Evolutionary conservation across 2,329 filamentous ascomycete genomes (phyloP), one percentile per base, ranked within the genome.

Genomic region (Pseudohalonectria lignicola): DNA sequence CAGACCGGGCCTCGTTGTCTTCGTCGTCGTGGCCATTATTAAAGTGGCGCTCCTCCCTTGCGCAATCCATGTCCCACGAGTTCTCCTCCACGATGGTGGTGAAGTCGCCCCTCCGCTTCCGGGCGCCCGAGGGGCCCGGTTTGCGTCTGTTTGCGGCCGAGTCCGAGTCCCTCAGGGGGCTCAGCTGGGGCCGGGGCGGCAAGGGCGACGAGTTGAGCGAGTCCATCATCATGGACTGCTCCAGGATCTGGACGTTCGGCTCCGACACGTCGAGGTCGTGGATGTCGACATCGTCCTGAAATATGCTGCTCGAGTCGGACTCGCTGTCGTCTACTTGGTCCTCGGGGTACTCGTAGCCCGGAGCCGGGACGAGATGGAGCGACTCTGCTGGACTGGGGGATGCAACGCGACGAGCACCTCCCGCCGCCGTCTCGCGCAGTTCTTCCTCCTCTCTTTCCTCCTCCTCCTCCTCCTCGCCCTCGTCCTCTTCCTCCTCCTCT

Each of bases 101-200:
- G 43, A 66, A 68, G 11, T 66, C 61, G 6, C 60, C 61, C 2
- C 54, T 55, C 3, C 45, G 45, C 36, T 44, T 48, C 13, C 45
- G 45, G 13, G 45, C 44, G 10, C 36, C 11, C 11, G 36, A 38
- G n/a, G 36, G 20, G 9, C 23, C 36, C 10, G 36, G 36, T n/a
- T 31, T 30, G 19, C 36, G 36, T 26, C 39, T 61, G 46, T 76
- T 76, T 3, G 67, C 71, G 0, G 69, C 68, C 2, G 68, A 62
- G 10, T 59, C 57, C 2, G 66, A 70, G 41, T 72, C 67, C 35
- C 66, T 66, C 1, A 79, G 57, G 1, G 74, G 73, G 34, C 63
- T 69, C 34, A 70, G 45, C 34, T 64, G 67, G 13, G 61, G 67
- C 2, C 64, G 63, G 26, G 61, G 54, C 0, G 68, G 67, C 2